Percentiles rank a stretch among this genome's conserved stretches.
Evolutionary conservation across 768 basidiomycete genomes (phyloP).

Genomic region (Kwoniella mangroviensis): DNA sequence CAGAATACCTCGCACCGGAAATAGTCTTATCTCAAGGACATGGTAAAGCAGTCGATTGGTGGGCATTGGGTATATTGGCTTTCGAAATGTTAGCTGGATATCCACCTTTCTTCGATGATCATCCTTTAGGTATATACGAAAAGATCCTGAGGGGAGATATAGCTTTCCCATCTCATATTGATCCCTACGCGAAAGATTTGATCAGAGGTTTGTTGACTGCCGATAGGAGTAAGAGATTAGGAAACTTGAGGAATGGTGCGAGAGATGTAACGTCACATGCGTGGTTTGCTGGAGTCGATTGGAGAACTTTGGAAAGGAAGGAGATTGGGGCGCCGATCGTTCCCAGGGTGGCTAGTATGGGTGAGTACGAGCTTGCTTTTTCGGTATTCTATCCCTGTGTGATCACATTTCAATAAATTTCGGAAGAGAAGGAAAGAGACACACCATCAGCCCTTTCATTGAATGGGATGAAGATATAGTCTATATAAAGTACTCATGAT

Average conservation of each 20-base stretch:
- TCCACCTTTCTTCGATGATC: conserved; percentile 97
- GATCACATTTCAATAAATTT: too few species aligned
- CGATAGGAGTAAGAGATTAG: conserved; percentile 86
- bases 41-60: conserved; percentile 98
- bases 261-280: conserved; percentile 88
- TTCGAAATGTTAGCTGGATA: conserved; percentile 99
- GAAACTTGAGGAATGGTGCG: conserved; percentile 89
- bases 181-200: conserved; percentile 84
- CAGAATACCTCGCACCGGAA: conserved; percentile 88
- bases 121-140: conserved; percentile 97
- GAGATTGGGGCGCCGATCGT: conserved; percentile 58
- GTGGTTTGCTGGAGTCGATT: conserved; percentile 70
- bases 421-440: too few species aligned
- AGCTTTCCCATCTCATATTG: conserved; percentile 88
- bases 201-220: conserved; percentile 87
- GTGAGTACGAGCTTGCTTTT: conserved; percentile 34
- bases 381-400: too few species aligned
- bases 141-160: conserved; percentile 88
- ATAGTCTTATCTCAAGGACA: conserved; percentile 98
- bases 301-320: conserved; percentile 55
- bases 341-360: conserved; percentile 53
- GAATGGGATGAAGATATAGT: too few species aligned
- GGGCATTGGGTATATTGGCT: conserved; percentile 95
- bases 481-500: not conserved
- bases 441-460: too few species aligned